Percentiles rank a stretch among this genome's conserved stretches.
phyloP scores from a whole-genome alignment of 2,329 filamentous ascomycete genomes.

The Macrophomina pseudophaseolina region DNA sequence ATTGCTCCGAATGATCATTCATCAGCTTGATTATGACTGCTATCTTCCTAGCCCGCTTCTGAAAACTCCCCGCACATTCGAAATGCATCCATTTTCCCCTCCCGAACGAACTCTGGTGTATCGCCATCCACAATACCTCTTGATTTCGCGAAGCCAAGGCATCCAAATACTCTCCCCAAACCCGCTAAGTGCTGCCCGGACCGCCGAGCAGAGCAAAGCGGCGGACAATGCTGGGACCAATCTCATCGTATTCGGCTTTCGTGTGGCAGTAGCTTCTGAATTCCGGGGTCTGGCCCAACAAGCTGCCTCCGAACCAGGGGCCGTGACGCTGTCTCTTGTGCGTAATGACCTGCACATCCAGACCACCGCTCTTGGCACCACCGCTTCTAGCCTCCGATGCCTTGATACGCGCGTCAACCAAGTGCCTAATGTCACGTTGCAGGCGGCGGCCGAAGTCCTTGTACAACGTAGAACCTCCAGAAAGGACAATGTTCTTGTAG shows the following conservation, averaged over 20 bases:
- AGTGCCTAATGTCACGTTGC: slow-evolving; percentile 95
- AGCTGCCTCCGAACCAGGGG: slow-evolving; percentile 96
- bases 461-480: slow-evolving; percentile 95
- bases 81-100: slow-evolving; percentile 16
- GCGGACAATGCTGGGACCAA: slow-evolving; percentile 88
- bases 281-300: slow-evolving; percentile 95
- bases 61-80: slow-evolving; percentile 10
- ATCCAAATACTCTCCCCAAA: neutral
- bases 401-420: slow-evolving; percentile 91
- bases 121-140: slow-evolving; percentile 10
- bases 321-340: slow-evolving; percentile 98
- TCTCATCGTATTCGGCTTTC: slow-evolving; percentile 45
- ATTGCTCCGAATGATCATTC: neutral
- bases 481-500: slow-evolving; percentile 99
- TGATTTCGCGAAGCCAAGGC: neutral
- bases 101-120: slow-evolving; percentile 10
- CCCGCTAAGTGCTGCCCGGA: slow-evolving; percentile 73
- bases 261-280: slow-evolving; percentile 98
- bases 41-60: slow-evolving; percentile 6
- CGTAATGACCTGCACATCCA: slow-evolving; percentile 96
- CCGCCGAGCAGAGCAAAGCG: slow-evolving; percentile 93
- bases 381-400: slow-evolving; percentile 91
- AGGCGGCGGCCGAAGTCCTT: slow-evolving; percentile 96
- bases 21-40: slow-evolving; percentile 23
- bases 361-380: slow-evolving; percentile 87